Percentiles rank a stretch among this genome's conserved stretches.
phyloP scores from a whole-genome alignment of 1,284 basidiomycete species.

The Inonotus hispidus region DNA sequence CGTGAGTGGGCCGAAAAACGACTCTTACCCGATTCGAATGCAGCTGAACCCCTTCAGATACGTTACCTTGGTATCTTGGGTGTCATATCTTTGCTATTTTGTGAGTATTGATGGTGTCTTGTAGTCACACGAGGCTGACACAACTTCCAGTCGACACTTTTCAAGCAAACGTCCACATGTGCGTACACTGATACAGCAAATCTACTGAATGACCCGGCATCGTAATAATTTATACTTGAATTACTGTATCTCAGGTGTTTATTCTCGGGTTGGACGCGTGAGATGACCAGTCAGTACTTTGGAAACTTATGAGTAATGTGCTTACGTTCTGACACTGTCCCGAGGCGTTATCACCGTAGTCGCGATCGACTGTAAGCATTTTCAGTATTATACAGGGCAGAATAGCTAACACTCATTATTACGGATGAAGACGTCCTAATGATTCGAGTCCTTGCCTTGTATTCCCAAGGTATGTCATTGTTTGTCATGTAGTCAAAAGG shows the following conservation, averaged over 20 bases:
- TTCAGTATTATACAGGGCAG: background rate
- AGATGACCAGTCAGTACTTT: too few relatives aligned
- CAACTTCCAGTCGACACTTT: background rate
- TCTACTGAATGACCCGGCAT: too few relatives aligned
- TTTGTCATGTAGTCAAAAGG: background rate
- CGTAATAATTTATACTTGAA: too few relatives aligned
- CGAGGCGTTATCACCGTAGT: background rate
- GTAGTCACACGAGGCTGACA: background rate
- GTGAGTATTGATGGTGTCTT: too few relatives aligned
- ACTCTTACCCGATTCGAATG: too few relatives aligned
- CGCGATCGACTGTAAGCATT: conserved; percentile 5
- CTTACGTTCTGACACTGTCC: background rate
- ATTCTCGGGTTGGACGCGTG: too few relatives aligned
- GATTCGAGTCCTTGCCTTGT: conserved; percentile 10
- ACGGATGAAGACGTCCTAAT: background rate
- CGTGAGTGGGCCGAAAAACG: background rate
- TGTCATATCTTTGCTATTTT: background rate
- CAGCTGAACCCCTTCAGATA: background rate
- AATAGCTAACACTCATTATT: background rate
- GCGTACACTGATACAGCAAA: too few relatives aligned
- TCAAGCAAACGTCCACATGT: background rate
- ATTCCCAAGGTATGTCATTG: background rate
- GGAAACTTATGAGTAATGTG: background rate
- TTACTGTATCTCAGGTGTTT: too few relatives aligned
- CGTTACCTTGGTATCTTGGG: background rate